Conservation (phyloP, 148 eudicot genomes). For the Euryodendron excelsum region DNA sequence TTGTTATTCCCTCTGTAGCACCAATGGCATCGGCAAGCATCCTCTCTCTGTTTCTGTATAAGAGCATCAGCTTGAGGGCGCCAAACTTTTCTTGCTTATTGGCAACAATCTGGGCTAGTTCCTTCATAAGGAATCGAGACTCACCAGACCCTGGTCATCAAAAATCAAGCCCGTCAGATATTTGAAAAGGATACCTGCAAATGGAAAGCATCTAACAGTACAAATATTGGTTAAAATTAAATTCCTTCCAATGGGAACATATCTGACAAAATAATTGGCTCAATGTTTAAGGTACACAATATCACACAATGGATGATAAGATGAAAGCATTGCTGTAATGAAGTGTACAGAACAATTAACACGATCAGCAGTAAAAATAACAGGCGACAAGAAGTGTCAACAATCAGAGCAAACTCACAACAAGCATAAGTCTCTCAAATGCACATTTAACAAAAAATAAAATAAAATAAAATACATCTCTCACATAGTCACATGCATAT, state of each 20-base stretch:
- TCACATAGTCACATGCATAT: too few species aligned
- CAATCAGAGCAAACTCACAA: not conserved
- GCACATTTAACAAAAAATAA: too few species aligned
- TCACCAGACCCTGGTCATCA: constrained; percentile 79
- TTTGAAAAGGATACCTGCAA: not conserved
- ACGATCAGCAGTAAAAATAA: not conserved
- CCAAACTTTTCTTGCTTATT: constrained; percentile 41
- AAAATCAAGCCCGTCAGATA: constrained; percentile 18
- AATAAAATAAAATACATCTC: too few species aligned
- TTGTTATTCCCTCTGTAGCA: constrained; percentile 53
- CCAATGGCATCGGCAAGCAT: constrained; percentile 68
- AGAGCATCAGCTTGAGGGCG: constrained; percentile 58
- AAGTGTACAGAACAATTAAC: not conserved
- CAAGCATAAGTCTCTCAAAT: not conserved
- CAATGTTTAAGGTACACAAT: not conserved
- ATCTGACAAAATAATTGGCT: not conserved
- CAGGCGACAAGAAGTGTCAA: not conserved
- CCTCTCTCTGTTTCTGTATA: constrained; percentile 52
- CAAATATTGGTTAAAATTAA: not conserved
- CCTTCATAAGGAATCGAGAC: constrained; percentile 76
- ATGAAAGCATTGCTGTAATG: not conserved
- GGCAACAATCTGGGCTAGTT: constrained; percentile 42
- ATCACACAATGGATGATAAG: not conserved
- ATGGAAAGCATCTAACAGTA: not conserved
- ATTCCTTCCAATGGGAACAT: not conserved